phyloP scores from a whole-genome alignment of 805 yeast genomes.

The Alloascoidea hylecoeti region DNA sequence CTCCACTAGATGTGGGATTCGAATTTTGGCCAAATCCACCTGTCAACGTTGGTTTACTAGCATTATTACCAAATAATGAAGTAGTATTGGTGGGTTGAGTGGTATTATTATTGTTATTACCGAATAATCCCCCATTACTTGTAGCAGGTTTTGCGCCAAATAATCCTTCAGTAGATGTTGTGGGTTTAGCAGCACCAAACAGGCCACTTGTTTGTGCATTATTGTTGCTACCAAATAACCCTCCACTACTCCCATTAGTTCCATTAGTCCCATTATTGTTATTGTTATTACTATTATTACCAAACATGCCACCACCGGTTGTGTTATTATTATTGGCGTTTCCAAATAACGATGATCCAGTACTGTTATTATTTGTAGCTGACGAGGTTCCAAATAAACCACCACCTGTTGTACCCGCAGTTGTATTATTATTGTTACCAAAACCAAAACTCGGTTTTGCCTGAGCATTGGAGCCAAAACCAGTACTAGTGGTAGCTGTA shows the following conservation, averaged over 20 bases:
- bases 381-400: conserved; percentile 14
- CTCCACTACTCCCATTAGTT: conserved; percentile 5
- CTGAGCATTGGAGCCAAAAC: conserved; percentile 9
- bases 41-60: conserved; percentile 4
- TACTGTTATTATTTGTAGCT: conserved; percentile 12
- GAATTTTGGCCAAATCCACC: conserved; percentile 12
- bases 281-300: conserved; percentile 12
- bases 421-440: conserved; percentile 19
- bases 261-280: conserved; percentile 2
- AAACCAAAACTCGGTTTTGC: conserved; percentile 26
- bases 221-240: conserved; percentile 7
- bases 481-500: conserved; percentile 10
- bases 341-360: conserved; percentile 14
- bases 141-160: conserved; percentile 15
- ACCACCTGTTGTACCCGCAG: conserved; percentile 7
- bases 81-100: conserved; percentile 10
- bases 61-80: conserved; percentile 8
- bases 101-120: conserved; percentile 15
- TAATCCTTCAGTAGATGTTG: conserved; percentile 14
- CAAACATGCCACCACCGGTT: conserved; percentile 24
- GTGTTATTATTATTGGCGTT: conserved; percentile 11
- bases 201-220: conserved; percentile 6
- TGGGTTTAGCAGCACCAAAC: conserved; percentile 7
- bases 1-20: conserved; percentile 6
- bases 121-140: conserved; percentile 11